Base-by-base conservation (phyloP, 805 yeast species). In the Pichia californica region DNA sequence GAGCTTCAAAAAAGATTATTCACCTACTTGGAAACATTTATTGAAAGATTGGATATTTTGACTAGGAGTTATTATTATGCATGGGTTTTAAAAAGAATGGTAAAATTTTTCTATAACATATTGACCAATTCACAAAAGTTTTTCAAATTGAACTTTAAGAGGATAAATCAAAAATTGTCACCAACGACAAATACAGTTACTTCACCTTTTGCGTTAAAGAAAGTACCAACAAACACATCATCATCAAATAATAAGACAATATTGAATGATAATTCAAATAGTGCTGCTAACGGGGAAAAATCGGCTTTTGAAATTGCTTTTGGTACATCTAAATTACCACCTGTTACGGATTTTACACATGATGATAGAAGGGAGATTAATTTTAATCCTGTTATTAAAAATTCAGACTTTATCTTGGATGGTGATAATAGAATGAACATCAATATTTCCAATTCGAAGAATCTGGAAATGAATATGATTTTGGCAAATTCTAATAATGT, bases 41-140 rank as follows among this genome's bases (percentile, higher is more conserved):
- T 66, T 46, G 60, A 60, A 29, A 63, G 68, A 41, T 52, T 65
- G 37, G 68, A 64, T 40, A 48, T 49, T 11, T 55, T 65, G 27
- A 66, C 73, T 2, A 65, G 62, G 45, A 57, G 59, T 32, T 69
- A 70, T 50, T 70, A 70, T 49, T 70, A 70, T 49, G 72, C 73
- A 2, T 70, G 74, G 73, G 61, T 72, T 46, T 58, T 70, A 41
- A 63, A 62, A 43, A 70, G 69, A 45, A 56, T 69, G 45, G 71
- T 66, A 34, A 66, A 63, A 25, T 66, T 64, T 41, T 64, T 65
- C 48, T 63, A 57, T 48, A 62, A 63, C 36, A 58, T 64, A 16
- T 52, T 65, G 43, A 48, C 58, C 1, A 61, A 64, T 47, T 62
- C 68, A 5, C 61, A 51, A 51, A 63, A 61, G 30, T 49, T 65